Evolutionary conservation across 2,329 filamentous ascomycete species (phyloP), one percentile per base, ranked within the genome.

Genomic region (Claviceps capensis): DNA sequence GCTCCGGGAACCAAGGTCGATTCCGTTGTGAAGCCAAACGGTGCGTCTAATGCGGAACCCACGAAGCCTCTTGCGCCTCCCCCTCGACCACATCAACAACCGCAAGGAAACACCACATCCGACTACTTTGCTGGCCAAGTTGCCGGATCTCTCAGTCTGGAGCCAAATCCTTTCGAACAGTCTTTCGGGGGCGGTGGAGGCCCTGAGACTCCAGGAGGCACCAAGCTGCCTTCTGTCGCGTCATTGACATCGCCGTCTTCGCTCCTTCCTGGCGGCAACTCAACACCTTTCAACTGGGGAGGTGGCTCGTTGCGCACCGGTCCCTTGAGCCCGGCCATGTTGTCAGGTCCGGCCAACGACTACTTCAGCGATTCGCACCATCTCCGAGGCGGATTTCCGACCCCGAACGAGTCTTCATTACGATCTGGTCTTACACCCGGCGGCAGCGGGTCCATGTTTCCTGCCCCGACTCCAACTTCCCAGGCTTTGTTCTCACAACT

Each of bases 161-260:
- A 97, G 73, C 89, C 89, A 54, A 97, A 98, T 69, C 91, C 93
- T 8, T 97, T 98, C 63, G 93, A 97, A 67, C 88, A 93, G 69
- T 96, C 91, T 6, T 98, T 98, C 66, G 83, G 79, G 59, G 73
- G 73, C 48, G 71, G 76, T 55, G 71, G 76, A 56, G 72, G 72
- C 51, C 78, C 81, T 60, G 88, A 95, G 66, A 95, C 91, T 36
- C 89, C 91, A 16, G 86, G 88, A 59, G 85, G 80, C 57, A 82
- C 81, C 54, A 84, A 95, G 62, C 75, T 98, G 56, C 93, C 93
- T 49, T 86, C 90, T 16, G 89, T 97, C 59, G 89, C 89, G 47
- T 80, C 89, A 56, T 78, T 98, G 61, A 94, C 93, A 23, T 97
- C 93, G 47, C 91, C 93, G 6, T 88, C 88, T 46, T 82, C 88